Percentiles rank a stretch among this genome's conserved stretches.
Evolutionary conservation across 768 basidiomycete species (phyloP).

Genomic region (Rhizopogon vulgaris): DNA sequence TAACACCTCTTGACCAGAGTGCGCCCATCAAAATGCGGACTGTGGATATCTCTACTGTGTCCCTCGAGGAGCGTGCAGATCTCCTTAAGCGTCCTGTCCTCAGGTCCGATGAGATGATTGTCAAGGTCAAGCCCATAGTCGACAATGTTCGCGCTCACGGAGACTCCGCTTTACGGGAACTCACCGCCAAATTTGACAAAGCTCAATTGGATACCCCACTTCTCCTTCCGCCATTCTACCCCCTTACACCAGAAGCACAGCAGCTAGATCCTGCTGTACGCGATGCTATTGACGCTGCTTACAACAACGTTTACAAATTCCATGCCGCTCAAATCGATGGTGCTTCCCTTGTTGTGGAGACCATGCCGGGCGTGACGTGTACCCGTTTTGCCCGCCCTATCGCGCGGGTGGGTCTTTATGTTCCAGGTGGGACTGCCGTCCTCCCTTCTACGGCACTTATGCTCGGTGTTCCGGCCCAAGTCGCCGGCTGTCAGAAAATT

Average conservation of each 20-base stretch:
- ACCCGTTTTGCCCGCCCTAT: conserved; percentile 95
- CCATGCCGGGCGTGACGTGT: conserved; percentile 97
- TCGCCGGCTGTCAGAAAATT: conserved; percentile 88
- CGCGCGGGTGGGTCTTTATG: conserved; percentile 91
- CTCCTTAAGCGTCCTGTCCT: conserved; percentile 88
- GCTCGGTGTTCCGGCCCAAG: conserved; percentile 97
- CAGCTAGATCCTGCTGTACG: conserved; percentile 56
- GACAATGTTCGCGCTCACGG: conserved; percentile 78
- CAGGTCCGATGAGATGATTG: conserved; percentile 55
- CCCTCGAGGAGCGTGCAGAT: conserved; percentile 49
- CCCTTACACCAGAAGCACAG: conserved; percentile 44
- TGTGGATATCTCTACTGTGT: conserved; percentile 46
- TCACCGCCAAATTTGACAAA: conserved; percentile 93
- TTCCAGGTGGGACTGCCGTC: conserved; percentile 95
- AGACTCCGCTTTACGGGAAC: conserved; percentile 78
- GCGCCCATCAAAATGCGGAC: conserved; percentile 74
- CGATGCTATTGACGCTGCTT: conserved; percentile 84
- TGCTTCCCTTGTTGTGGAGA: conserved; percentile 76
- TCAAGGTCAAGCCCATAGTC: conserved; percentile 91
- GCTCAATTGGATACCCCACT: conserved; percentile 64
- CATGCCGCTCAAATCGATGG: conserved; percentile 82
- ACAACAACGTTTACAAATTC: conserved; percentile 87
- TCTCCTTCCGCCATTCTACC: conserved; percentile 70
- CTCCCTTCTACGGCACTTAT: conserved; percentile 96
- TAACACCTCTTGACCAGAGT: conserved; percentile 22